phyloP scores from a whole-genome alignment of 495 filamentous ascomycete species.

The Evansstolkia leycettana region DNA sequence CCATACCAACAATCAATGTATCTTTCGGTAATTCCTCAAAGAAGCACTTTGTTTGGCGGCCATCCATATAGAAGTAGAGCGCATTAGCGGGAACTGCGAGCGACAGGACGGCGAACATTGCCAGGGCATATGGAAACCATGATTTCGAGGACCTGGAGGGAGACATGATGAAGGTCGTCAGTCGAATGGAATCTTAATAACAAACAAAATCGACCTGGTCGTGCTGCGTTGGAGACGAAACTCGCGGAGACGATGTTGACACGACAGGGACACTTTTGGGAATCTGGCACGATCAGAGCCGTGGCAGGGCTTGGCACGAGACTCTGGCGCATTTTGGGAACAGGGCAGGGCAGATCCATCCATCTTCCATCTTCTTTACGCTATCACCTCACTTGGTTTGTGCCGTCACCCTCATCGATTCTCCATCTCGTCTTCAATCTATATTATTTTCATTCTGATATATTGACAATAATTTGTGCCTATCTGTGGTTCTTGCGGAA shows the following conservation, averaged over 20 bases:
- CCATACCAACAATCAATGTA: constrained; percentile 79
- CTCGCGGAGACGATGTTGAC: neutral
- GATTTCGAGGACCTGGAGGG: constrained; percentile 21
- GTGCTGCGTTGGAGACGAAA: too few species aligned
- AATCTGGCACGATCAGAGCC: constrained; percentile 7
- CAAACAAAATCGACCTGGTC: neutral
- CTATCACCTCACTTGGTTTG: too few species aligned
- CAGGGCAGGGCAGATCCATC: too few species aligned
- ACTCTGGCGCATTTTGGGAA: too few species aligned
- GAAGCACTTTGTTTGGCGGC: constrained; percentile 64
- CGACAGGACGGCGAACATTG: constrained; percentile 27
- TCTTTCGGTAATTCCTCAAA: constrained; percentile 98
- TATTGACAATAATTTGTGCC: too few species aligned
- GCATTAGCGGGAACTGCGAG: constrained; percentile 54
- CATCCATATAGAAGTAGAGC: constrained; percentile 94
- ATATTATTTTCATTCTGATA: too few species aligned
- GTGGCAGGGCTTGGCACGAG: neutral
- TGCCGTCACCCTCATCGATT: too few species aligned
- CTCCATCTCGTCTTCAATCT: too few species aligned
- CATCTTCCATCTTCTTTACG: too few species aligned
- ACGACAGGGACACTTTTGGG: constrained; percentile 3
- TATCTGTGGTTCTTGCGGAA: too few species aligned
- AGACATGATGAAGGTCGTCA: constrained; percentile 14
- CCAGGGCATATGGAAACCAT: constrained; percentile 27
- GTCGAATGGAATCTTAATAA: neutral